Percentiles rank a stretch among this genome's conserved stretches.
Evolutionary conservation across 2,329 filamentous ascomycete species (phyloP).

Genomic region (Clonostachys chloroleuca): DNA sequence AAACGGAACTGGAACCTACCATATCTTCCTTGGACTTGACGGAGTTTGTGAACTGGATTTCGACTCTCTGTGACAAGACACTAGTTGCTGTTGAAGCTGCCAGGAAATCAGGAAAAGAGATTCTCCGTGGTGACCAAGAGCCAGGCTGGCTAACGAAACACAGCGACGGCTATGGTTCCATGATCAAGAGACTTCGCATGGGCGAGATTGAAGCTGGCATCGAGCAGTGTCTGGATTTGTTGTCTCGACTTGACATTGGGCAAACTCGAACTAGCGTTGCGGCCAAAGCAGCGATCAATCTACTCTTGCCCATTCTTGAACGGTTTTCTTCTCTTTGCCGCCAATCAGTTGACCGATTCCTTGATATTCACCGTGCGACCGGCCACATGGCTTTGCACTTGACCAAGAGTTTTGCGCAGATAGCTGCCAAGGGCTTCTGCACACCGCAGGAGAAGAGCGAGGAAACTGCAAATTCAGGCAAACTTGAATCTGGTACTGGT

Average conservation of each 20-base stretch:
- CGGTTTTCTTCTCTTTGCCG: slow-evolving; percentile 65
- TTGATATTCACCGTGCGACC: slow-evolving; percentile 63
- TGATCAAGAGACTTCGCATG: slow-evolving; percentile 56
- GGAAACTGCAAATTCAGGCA: slow-evolving; percentile 56
- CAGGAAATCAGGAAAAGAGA: slow-evolving; percentile 45
- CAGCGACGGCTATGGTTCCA: slow-evolving; percentile 44
- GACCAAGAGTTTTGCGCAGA: slow-evolving; percentile 70
- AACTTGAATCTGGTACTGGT: slow-evolving; percentile 87
- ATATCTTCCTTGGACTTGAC: slow-evolving; percentile 17
- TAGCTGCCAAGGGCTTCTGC: slow-evolving; percentile 86
- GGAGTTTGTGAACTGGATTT: slow-evolving; percentile 52
- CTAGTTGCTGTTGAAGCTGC: slow-evolving; percentile 77
- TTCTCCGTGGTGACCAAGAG: slow-evolving; percentile 25
- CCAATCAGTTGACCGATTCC: slow-evolving; percentile 52
- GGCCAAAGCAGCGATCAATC: slow-evolving; percentile 20
- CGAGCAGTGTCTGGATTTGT: slow-evolving; percentile 24
- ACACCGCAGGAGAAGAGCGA: slow-evolving; percentile 78
- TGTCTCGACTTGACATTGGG: slow-evolving; percentile 23
- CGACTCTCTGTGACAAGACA: slow-evolving; percentile 67
- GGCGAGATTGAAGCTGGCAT: slow-evolving; percentile 44
- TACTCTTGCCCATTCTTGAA: slow-evolving; percentile 61
- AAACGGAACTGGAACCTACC: slow-evolving; percentile 1
- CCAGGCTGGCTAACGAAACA: slow-evolving; percentile 29
- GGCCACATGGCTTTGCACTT: slow-evolving; percentile 74
- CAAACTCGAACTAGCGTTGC: slow-evolving; percentile 16